Evolutionary conservation across 2,329 filamentous ascomycete genomes (phyloP), one percentile per base, ranked within the genome.

Genomic region (Xylaria sp.): DNA sequence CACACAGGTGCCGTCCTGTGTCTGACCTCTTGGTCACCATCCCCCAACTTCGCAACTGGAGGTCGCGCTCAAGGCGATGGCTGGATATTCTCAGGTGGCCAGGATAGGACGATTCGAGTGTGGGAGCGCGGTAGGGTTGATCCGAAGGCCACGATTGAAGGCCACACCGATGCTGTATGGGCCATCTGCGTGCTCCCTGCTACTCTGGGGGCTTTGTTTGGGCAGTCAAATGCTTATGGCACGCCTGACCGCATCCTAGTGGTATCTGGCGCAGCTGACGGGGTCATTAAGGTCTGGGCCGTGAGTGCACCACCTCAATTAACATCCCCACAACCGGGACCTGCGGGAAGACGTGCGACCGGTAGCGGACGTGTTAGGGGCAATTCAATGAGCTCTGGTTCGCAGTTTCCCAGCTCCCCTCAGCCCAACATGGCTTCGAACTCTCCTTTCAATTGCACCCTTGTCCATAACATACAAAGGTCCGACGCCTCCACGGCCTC

Each of bases 81-180:
- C 32, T 99, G 96, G 96, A 94, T 99, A 72, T 99, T 99, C 80
- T 98, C 95, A 4, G 96, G 96, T 69, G 96, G 96, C 3, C 94
- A 98, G 79, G 96, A 99, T 80, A 90, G 93, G 19, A 97, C 93
- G 6, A 90, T 99, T 45, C 89, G 94, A 34, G 94, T 99, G 0
- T 99, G 96, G 96, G 95, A 99, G 80, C 89, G 94, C 59, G 95
- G 95, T 32, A 86, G 95, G 55, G 93, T 99, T 36, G 96, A 98
- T 78, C 94, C 96, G 7, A 98, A 98, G 80, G 94, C 94, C 1
- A 97, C 94, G 0, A 85, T 99, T 3, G 93, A 98, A 73, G 95
- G 94, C 0, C 96, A 98, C 77, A 97, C 92, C 0, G 96, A 99
- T 83, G 93, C 94, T 3, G 93, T 99, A 4, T 99, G 96, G 96